Evolutionary conservation across 495 filamentous ascomycete species (phyloP), one percentile per base, ranked within the genome.

Genomic region (Amphirosellinia nigrospora): DNA sequence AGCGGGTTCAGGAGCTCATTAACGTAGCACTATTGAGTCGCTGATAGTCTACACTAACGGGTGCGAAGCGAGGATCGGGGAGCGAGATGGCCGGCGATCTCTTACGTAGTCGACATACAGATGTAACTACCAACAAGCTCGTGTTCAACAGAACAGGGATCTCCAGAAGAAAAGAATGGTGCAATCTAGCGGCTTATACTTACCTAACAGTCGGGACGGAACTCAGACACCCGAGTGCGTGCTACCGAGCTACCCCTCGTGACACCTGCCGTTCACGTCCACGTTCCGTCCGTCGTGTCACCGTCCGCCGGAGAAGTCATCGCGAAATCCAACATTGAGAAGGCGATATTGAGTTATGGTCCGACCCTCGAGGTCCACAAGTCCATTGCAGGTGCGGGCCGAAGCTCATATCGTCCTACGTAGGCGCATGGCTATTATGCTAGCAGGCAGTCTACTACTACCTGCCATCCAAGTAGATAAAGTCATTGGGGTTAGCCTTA

Each of bases 241-340:
- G 10, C 58, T 28, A 11, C 8, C 7, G 36, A 23, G 36, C 28
- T 28, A n/a, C 19, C 46, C 5, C 41, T 32, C 32, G 63, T 65
- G 63, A 65, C 63, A 53, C 63, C 45, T 65, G 11, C 46, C 46
- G 21, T 65, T 41, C 28, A 30, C 28, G 61, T 13, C 41, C 2
- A n/a, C 13, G 15, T 48, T 30, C 61, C 61, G 43, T 38, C 43
- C 19, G n/a, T 11, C 10, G 61, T 64, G 43, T 30, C 46, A 43
- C 23, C 60, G 13, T 61, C 5, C 6, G 21, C 21, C n/a, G 11
- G 58, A 5, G 19, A 61, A 28, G 32, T 15, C 26, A 30, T 28
- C 45, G 0, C 45, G 19, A 48, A 48, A 8, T 48, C 1, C 3
- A 21, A 23, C 23, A n/a, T n/a, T n/a, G 5, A 23, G 45, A 23